A percentile compares a stretch with the other conserved stretches of the same genome.
These are phyloP conservation scores for Fusarium nematophilum DNA, from an alignment of 2,329 filamentous ascomycete genomes.

Conservation along the genomic window DNA sequence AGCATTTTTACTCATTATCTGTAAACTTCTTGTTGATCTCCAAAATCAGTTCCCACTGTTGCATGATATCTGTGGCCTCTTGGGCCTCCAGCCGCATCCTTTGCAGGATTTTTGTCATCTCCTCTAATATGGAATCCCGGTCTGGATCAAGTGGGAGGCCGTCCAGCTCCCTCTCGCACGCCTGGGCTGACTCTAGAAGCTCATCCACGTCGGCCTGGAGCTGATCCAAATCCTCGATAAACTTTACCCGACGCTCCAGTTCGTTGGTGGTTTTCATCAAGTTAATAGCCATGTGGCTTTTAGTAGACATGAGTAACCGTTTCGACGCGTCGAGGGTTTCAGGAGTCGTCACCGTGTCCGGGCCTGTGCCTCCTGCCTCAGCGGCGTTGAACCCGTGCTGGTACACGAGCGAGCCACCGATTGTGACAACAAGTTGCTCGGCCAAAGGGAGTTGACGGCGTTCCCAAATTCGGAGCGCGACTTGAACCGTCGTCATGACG, in stretches of 20 bases:
- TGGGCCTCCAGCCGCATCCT: too few relatives aligned
- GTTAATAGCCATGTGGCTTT: too few relatives aligned
- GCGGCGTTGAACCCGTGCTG: constrained; percentile 24
- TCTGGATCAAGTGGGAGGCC: too few relatives aligned
- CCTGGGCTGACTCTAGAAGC: too few relatives aligned
- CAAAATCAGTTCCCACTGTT: too few relatives aligned
- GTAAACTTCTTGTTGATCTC: too few relatives aligned
- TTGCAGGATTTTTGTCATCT: too few relatives aligned
- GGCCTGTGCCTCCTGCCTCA: constrained; percentile 11
- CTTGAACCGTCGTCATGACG: not conserved
- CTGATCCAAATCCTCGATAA: not conserved
- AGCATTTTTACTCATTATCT: too few relatives aligned
- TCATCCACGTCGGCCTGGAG: too few relatives aligned
- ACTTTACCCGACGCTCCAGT: not conserved
- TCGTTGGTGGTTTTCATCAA: not conserved
- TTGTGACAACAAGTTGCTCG: constrained; percentile 17
- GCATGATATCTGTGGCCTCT: too few relatives aligned
- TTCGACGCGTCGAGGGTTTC: not conserved
- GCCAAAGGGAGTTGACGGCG: constrained; percentile 6
- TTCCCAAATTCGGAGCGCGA: constrained; percentile 4
- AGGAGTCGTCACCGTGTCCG: not conserved
- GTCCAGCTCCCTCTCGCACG: too few relatives aligned
- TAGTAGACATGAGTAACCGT: not conserved
- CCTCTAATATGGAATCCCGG: too few relatives aligned
- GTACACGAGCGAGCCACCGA: constrained; percentile 13